Conservation (phyloP, 192 early-diverging fungal species). For the Lunasporangiospora selenospora region DNA sequence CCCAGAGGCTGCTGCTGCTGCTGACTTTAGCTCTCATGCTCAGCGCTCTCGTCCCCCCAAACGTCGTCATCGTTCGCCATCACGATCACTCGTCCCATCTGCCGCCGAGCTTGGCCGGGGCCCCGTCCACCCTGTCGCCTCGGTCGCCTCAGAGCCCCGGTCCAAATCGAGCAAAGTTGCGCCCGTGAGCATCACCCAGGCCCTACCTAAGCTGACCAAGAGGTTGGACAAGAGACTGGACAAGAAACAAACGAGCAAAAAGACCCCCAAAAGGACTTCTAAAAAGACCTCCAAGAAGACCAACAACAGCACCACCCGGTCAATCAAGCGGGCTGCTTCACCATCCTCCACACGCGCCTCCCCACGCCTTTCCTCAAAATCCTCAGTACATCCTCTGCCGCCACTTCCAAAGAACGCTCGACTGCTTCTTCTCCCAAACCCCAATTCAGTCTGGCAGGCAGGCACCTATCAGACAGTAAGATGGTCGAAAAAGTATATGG, state of each 20-base stretch:
- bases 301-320: neutral
- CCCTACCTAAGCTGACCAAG: no score
- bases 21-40: no score
- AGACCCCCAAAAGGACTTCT: neutral
- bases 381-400: neutral
- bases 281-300: neutral
- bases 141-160: neutral
- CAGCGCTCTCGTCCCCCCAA: no score
- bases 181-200: no score
- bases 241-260: neutral
- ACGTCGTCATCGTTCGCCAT: conserved; percentile 2
- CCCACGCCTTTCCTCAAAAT: neutral
- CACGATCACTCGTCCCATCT: neutral
- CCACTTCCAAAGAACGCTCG: conserved; percentile 10
- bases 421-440: conserved; percentile 17
- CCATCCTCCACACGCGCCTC: neutral
- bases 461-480: conserved; percentile 28
- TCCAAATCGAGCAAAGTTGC: no score
- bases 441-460: conserved; percentile 34
- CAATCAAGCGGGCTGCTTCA: neutral
- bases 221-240: neutral
- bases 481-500: conserved; percentile 29
- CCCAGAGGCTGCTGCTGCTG: no score
- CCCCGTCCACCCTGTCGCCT: neutral
- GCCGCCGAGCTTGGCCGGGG: neutral